Evolutionary conservation across 441 rosid species (phyloP).

Genomic region (Pelargonium exstipulatum): DNA sequence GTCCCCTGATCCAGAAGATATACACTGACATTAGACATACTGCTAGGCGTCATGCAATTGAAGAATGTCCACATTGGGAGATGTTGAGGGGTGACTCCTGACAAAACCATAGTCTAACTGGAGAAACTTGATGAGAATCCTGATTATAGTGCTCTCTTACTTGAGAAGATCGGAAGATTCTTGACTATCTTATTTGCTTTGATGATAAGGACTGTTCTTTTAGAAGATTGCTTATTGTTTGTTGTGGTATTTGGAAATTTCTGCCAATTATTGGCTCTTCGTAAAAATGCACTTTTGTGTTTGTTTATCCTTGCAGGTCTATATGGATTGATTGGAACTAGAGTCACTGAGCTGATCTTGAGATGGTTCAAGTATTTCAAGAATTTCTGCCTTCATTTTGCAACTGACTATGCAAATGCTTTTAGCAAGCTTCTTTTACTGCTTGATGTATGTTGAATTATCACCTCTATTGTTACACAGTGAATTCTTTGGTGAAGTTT

Average conservation of each 20-base stretch:
- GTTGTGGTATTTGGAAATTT: conserved; percentile 38
- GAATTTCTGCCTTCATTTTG: conserved; percentile 48
- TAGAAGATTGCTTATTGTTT: conserved; percentile 37
- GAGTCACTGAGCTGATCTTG: conserved; percentile 44
- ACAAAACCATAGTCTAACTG: conserved; percentile 1
- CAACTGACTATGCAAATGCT: conserved; percentile 44
- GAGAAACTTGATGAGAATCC: conserved; percentile 18
- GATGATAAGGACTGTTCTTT: conserved; percentile 21
- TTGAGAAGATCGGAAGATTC: conserved; percentile 21
- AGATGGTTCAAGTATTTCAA: conserved; percentile 42
- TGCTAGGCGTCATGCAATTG: conserved; percentile 11
- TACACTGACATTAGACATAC: conserved; percentile 11
- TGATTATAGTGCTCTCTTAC: conserved; percentile 11
- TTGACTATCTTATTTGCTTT: conserved; percentile 12
- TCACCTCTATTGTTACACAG: conserved; percentile 30
- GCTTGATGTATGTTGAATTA: conserved; percentile 60
- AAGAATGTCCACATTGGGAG: conserved; percentile 9
- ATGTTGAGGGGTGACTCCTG: neutral
- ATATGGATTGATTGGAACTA: conserved; percentile 41
- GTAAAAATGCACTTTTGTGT: conserved; percentile 41
- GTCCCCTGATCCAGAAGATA: conserved; percentile 10
- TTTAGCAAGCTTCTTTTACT: conserved; percentile 52
- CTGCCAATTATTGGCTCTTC: conserved; percentile 36
- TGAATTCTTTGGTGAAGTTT: conserved; percentile 25
- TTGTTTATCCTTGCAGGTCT: conserved; percentile 68